Evolutionary conservation across 495 filamentous ascomycete genomes (phyloP).

Genomic region (Xylaria grammica): DNA sequence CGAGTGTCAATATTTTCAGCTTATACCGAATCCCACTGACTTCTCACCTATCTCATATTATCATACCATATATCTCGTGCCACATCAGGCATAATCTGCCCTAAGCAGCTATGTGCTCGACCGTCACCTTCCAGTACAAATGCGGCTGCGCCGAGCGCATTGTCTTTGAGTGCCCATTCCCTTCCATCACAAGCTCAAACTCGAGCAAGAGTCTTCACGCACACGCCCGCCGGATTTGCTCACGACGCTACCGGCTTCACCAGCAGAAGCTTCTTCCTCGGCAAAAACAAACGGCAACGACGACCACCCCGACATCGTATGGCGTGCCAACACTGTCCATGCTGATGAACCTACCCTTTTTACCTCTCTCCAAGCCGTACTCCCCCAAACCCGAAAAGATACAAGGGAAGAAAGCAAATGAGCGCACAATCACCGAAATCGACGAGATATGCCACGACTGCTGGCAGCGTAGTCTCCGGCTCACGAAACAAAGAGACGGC

Average conservation of each 20-base stretch:
- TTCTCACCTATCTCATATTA: not conserved
- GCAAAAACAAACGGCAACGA: not conserved
- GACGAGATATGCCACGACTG: conserved; percentile 34
- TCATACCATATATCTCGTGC: not conserved
- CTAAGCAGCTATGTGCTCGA: conserved; percentile 28
- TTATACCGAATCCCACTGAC: no score
- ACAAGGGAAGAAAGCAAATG: not conserved
- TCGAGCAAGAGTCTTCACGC: not conserved
- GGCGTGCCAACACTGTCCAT: not conserved
- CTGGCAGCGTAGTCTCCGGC: not conserved
- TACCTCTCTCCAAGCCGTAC: not conserved
- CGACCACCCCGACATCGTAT: not conserved
- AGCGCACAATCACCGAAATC: conserved; percentile 9
- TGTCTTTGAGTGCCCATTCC: conserved; percentile 29
- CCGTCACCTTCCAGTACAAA: conserved; percentile 28
- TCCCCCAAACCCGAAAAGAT: not conserved
- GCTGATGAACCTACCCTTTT: not conserved
- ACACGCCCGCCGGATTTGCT: conserved; percentile 3
- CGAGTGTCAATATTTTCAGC: not conserved
- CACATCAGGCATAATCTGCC: not conserved
- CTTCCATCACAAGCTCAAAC: not conserved
- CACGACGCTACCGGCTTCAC: conserved; percentile 7
- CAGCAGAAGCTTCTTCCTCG: not conserved
- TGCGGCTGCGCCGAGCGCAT: conserved; percentile 31
- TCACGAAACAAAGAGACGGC: not conserved